These are phyloP conservation scores for Rhizopogon vesiculosus DNA, from an alignment of 768 basidiomycete genomes.

Conservation along the genomic window DNA sequence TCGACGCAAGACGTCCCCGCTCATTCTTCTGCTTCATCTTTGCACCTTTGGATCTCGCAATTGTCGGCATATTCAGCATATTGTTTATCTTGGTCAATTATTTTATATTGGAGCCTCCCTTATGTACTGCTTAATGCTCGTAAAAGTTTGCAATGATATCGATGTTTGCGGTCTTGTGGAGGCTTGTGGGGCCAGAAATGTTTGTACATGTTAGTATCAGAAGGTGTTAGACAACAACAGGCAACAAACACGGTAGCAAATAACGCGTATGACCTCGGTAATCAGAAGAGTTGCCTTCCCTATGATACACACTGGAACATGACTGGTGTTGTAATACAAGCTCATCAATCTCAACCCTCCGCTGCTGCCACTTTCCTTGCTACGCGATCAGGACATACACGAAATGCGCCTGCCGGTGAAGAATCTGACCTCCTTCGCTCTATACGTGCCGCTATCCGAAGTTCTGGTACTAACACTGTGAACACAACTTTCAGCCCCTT, in stretches of 20 bases:
- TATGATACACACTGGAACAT: constrained; percentile 6
- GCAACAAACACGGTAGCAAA: background rate
- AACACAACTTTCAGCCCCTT: constrained; percentile 38
- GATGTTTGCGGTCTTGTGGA: background rate
- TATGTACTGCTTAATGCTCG: constrained; percentile 18
- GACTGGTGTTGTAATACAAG: constrained; percentile 27
- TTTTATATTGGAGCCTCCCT: constrained; percentile 30
- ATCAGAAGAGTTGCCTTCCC: background rate
- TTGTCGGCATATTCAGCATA: constrained; percentile 28
- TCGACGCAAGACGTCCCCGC: constrained; percentile 13
- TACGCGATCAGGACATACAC: constrained; percentile 15
- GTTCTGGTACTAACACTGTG: constrained; percentile 40
- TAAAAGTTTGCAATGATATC: constrained; percentile 14
- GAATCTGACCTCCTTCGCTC: constrained; percentile 46
- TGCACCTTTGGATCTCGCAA: constrained; percentile 26
- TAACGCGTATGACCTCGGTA: background rate
- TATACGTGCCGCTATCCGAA: constrained; percentile 57
- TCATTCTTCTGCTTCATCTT: constrained; percentile 7
- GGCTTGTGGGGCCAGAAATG: background rate
- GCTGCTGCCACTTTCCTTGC: constrained; percentile 40
- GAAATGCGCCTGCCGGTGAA: background rate
- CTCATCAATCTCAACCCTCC: constrained; percentile 39
- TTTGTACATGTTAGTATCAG: constrained; percentile 11
- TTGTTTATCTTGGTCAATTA: constrained; percentile 35
- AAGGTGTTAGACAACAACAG: constrained; percentile 1